phyloP scores from a whole-genome alignment of 768 basidiomycete species.

The Royoungia palumana region DNA sequence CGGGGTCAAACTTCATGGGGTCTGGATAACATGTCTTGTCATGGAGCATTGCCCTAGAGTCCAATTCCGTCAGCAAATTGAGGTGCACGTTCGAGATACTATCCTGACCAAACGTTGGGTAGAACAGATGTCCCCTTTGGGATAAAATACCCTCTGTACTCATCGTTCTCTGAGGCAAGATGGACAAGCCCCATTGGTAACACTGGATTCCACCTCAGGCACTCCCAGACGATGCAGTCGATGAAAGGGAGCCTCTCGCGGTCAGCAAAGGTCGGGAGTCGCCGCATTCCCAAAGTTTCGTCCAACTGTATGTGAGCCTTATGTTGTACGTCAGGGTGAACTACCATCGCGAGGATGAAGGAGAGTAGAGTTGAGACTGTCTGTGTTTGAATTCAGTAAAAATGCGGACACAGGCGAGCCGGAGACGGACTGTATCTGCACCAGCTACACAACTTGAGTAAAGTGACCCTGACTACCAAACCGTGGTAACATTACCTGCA shows the following conservation, averaged over 20 bases:
- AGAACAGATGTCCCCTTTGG: constrained; percentile 44
- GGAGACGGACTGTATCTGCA: constrained; percentile 23
- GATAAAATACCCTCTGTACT: constrained; percentile 42
- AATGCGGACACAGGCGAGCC: constrained; percentile 25
- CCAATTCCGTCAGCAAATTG: constrained; percentile 12
- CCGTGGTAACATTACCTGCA: constrained; percentile 33
- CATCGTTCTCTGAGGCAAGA: constrained; percentile 38
- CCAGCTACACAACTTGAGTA: constrained; percentile 18
- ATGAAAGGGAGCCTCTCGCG: constrained; percentile 43
- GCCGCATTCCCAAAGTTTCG: constrained; percentile 38
- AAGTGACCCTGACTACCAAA: neutral
- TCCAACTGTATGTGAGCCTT: constrained; percentile 54
- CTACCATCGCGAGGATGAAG: constrained; percentile 53
- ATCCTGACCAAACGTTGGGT: constrained; percentile 45
- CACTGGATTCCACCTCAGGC: constrained; percentile 45
- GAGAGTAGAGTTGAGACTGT: constrained; percentile 47
- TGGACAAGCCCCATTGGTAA: constrained; percentile 21
- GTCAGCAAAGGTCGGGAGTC: constrained; percentile 44
- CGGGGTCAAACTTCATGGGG: constrained; percentile 38
- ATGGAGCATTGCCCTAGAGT: constrained; percentile 41
- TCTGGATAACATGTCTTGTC: constrained; percentile 38
- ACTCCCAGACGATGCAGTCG: constrained; percentile 32
- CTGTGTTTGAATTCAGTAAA: constrained; percentile 29
- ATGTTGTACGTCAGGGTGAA: constrained; percentile 47
- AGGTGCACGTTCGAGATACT: constrained; percentile 6